Evolutionary conservation across 2,329 filamentous ascomycete species (phyloP), one percentile per base, ranked within the genome.

Genomic region (Dothidotthia symphoricarpi): DNA sequence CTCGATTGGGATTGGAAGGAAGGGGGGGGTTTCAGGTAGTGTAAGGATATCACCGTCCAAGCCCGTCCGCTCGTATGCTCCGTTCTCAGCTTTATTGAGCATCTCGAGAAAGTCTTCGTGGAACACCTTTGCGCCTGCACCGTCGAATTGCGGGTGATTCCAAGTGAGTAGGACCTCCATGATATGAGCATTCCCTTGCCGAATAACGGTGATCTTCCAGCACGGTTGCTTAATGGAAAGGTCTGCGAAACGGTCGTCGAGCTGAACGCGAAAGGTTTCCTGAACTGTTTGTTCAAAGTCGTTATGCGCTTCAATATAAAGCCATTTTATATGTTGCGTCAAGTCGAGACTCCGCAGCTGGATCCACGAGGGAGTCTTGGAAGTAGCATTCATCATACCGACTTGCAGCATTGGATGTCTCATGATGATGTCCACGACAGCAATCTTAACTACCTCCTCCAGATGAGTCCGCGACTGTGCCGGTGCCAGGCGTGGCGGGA

Each of bases 1-100:
- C 36, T 63, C 51, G 26, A 60, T 52, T 33, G 60, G 53, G 24
- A 34, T 36, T 30, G 61, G 63, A 39, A 61, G 55, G 16, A 44
- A 34, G 6, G 57, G 46, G 12, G 47, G 29, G n/a, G 43, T 30
- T 43, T 56, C 28, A 22, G 51, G n/a, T n/a, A n/a, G n/a, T n/a
- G n/a, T n/a, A n/a, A n/a, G n/a, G n/a, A n/a, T n/a, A n/a, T n/a
- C n/a, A n/a, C n/a, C n/a, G n/a, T n/a, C n/a, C n/a, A n/a, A n/a
- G n/a, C n/a, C n/a, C n/a, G n/a, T n/a, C n/a, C n/a, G n/a, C 45
- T 55, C 41, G 34, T 45, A 34, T 37, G 34, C 31, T 43, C 34
- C 41, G 39, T 43, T 39, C 30, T 46, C 31, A 39, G 39, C 25
- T 32, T 35, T 36, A 47, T 64, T 63, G 29, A 66, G 60, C 6